These are phyloP conservation scores for Fragaria nilgerrensis DNA, from an alignment of 306 rosid genomes.

Conservation along the genomic window DNA sequence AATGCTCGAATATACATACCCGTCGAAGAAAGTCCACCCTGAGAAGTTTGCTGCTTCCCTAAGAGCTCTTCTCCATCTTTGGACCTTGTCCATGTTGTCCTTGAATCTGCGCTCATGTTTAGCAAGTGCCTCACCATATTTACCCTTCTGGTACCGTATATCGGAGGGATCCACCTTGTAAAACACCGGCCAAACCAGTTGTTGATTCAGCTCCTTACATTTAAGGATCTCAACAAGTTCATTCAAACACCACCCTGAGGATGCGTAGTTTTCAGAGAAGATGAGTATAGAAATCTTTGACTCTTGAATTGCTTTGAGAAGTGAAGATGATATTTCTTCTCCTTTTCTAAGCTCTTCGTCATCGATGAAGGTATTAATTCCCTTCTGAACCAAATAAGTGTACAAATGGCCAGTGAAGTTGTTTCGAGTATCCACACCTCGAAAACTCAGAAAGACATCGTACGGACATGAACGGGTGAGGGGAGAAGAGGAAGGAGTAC, in stretches of 20 bases:
- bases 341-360: neutral
- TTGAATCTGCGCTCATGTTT: neutral
- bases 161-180: neutral
- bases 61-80: neutral
- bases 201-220: neutral
- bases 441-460: neutral
- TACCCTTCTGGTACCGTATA: neutral
- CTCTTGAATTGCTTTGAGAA: no score
- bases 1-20: no score
- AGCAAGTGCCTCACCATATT: neutral
- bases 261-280: neutral
- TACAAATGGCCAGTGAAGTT: no score
- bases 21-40: neutral
- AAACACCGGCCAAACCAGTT: neutral
- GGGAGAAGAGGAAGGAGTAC: neutral
- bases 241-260: neutral
- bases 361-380: neutral
- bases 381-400: neutral
- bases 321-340: no score
- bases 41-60: neutral
- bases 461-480: neutral
- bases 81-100: neutral
- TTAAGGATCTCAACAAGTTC: neutral
- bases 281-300: no score
- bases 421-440: no score